These are phyloP conservation scores for Cornus florida DNA, from an alignment of 148 eudicot species.

Conservation along the genomic window DNA sequence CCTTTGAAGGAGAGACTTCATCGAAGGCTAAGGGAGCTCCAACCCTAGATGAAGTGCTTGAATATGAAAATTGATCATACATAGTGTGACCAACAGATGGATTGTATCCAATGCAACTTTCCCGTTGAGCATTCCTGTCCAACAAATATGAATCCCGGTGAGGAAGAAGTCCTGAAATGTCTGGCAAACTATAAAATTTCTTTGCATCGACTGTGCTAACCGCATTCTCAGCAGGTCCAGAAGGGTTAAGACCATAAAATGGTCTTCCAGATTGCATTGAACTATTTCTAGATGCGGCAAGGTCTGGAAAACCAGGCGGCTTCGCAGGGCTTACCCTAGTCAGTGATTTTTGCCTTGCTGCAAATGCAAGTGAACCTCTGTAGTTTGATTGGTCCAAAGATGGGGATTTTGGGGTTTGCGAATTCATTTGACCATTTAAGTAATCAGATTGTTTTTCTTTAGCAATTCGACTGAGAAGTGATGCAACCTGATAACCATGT, in stretches of 20 bases:
- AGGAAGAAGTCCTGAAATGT: constrained; percentile 73
- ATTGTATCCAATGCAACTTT: constrained; percentile 39
- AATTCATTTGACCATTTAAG: constrained; percentile 45
- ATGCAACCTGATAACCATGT: constrained; percentile 71
- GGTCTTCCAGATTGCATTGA: constrained; percentile 52
- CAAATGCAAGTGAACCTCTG: constrained; percentile 19
- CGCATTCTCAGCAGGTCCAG: constrained; percentile 34
- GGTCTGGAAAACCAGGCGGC: constrained; percentile 67
- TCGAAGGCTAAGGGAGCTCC: constrained; percentile 55
- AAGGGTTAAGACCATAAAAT: constrained; percentile 34
- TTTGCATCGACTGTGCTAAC: constrained; percentile 37
- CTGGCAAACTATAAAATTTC: constrained; percentile 88
- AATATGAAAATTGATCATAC: constrained; percentile 36
- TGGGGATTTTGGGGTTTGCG: constrained; percentile 38
- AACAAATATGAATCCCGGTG: constrained; percentile 34
- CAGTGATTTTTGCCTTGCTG: constrained; percentile 43
- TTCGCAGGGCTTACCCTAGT: constrained; percentile 44
- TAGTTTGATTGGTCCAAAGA: constrained; percentile 36
- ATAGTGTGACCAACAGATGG: constrained; percentile 37
- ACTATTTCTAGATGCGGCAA: constrained; percentile 56
- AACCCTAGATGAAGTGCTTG: constrained; percentile 40
- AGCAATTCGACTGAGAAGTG: constrained; percentile 52
- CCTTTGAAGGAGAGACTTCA: constrained; percentile 55
- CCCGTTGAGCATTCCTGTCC: constrained; percentile 42
- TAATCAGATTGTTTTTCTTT: constrained; percentile 48